Evolutionary conservation across 2,329 filamentous ascomycete species (phyloP), one percentile per base, ranked within the genome.

Genomic region (Lasiodiplodia sp.): DNA sequence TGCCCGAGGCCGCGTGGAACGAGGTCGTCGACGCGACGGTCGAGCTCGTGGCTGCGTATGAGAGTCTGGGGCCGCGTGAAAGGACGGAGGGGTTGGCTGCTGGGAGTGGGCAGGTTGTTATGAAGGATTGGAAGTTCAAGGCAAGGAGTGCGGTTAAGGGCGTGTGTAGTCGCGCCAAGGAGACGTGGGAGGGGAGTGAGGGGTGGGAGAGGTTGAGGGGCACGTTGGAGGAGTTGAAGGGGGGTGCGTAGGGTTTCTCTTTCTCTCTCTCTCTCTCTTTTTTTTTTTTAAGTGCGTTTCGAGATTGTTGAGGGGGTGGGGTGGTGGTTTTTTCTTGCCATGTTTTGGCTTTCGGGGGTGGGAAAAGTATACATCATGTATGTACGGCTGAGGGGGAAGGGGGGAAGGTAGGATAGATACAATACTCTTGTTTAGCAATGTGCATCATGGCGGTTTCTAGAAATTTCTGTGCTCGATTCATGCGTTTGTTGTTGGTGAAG

Each of bases 111-210:
- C 88, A 90, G 71, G 76, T 88, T 37, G 89, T 97, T 2, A 93
- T 92, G 2, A 87, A 86, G 69, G 90, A 90, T 75, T 99, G 96
- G 96, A 92, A 88, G 79, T 92, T 92, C 71, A 98, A 97, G 86
- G 92, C 93, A 0, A 86, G 93, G 74, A 96, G 89, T 78, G 94
- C 94, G 12, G 85, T 97, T 2, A 85, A 94, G 66, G 93, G 92
- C 64, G 90, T 98, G 7, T 86, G 96, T 85, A 91, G 93, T 0
- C 91, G 92, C 76, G 94, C 88, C 0, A 94, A 88, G 82, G 91
- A 93, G 75, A 86, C 80, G 14, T 97, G 94, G 93, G 94, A 97
- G 80, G 93, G 87, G 12, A 92, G 85, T 37, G 82, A 85, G 51
- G 91, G 87, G 34, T 96, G 90, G 90, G 84, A 83, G 57, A 84